Base-by-base conservation (phyloP, 2,329 filamentous ascomycete species). In the Coniochaeta hoffmannii region DNA sequence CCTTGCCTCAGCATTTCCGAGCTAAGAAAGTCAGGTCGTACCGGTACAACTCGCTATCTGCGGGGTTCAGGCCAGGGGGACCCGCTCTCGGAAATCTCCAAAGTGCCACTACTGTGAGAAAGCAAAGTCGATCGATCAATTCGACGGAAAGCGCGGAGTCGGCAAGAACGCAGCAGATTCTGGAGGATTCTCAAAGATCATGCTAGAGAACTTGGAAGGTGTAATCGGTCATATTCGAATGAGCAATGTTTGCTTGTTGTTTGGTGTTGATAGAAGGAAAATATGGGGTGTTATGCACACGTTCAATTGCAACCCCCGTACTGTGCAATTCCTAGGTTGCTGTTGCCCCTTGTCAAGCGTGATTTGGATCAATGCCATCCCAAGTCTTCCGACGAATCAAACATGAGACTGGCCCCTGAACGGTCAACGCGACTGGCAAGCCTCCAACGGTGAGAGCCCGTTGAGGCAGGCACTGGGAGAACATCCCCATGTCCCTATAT, bases 271-370 rank as follows among this genome's bases (percentile, higher is more conserved):
- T 11, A 26, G 41, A 15, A 14, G 19, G 15, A 7, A 24, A 8
- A 12, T 46, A 26, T 46, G 41, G 41, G 41, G 19, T 28, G 41
- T 46, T n/a, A 46, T 46, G 41, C 41, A 46, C 41, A 46, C n/a
- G n/a, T n/a, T n/a, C n/a, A n/a, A 26, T 46, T n/a, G 41, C 26
- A 46, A 28, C 22, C 41, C 38, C 41, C 41, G 41, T 46, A 46
- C 41, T 26, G 41, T 46, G 41, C 41, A 46, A 28, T 46, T 46
- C 41, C 9, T 12, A 46, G 24, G 8, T 53, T 26, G 38, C 34
- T 30, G 32, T 26, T 31, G 28, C 38, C 14, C 53, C 52, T 31
- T 53, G 52, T 53, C 52, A 44, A 53, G 53, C 38, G 53, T 26
- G 35, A 32, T 53, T 36, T 46, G 52, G 35, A 31, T 53, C 36